Evolutionary conservation across 768 basidiomycete genomes (phyloP).

Genomic region (Omphalotus guepiniiformis): DNA sequence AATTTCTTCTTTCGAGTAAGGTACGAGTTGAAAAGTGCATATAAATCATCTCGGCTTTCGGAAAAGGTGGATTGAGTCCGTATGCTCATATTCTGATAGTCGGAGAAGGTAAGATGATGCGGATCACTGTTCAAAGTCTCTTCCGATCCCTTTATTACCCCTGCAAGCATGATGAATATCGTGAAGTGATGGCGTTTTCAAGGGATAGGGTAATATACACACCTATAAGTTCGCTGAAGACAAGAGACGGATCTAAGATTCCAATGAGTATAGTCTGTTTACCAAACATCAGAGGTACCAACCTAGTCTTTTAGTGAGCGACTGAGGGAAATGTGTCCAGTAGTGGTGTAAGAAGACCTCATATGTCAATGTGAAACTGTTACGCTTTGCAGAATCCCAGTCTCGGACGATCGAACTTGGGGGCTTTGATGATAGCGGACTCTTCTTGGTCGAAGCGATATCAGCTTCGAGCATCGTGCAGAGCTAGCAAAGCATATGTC

Average conservation of each 20-base stretch:
- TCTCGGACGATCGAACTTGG: not conserved
- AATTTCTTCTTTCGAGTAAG: constrained; percentile 36
- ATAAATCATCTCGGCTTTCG: constrained; percentile 41
- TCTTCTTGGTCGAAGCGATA: constrained; percentile 14
- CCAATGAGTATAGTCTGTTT: not conserved
- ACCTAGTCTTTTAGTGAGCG: constrained; percentile 52
- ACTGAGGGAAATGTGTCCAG: constrained; percentile 57
- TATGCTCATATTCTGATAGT: constrained; percentile 46
- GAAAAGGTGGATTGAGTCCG: constrained; percentile 55
- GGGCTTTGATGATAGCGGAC: not conserved
- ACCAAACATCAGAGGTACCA: constrained; percentile 8
- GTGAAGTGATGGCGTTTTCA: no score
- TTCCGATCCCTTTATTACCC: constrained; percentile 70
- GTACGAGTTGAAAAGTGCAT: constrained; percentile 52
- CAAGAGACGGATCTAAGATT: constrained; percentile 50
- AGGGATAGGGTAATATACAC: constrained; percentile 10
- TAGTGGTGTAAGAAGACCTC: constrained; percentile 44
- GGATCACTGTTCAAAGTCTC: constrained; percentile 30
- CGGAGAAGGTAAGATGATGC: constrained; percentile 36
- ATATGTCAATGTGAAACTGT: constrained; percentile 36
- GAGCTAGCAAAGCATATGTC: constrained; percentile 29
- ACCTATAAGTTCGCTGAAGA: constrained; percentile 67
- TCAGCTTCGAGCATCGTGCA: constrained; percentile 48
- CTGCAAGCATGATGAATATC: constrained; percentile 24
- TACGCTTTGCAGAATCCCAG: constrained; percentile 2